Conservation (phyloP, 768 basidiomycete genomes). For the Podaxis rugospora region DNA sequence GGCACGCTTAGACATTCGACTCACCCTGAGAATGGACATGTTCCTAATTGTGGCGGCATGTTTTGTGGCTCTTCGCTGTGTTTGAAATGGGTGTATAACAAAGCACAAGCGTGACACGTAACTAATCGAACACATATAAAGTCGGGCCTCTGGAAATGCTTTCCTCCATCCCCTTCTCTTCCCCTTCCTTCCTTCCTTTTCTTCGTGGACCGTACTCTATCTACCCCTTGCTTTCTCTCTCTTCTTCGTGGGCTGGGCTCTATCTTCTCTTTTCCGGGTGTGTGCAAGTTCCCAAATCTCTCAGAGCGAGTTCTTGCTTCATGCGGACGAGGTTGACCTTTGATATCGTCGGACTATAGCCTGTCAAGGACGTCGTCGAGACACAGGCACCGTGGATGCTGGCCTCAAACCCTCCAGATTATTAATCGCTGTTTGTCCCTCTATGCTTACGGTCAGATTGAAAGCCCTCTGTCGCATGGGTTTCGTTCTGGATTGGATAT, state of each 20-base stretch:
- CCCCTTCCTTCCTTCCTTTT: background rate
- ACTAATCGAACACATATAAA: background rate
- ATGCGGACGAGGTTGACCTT: background rate
- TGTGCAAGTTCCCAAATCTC: too few species aligned
- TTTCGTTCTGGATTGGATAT: background rate
- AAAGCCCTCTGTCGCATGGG: background rate
- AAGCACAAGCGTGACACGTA: background rate
- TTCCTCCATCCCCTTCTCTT: background rate
- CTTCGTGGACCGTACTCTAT: background rate
- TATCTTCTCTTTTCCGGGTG: background rate
- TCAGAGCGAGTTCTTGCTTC: too few species aligned
- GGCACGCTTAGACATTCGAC: too few species aligned
- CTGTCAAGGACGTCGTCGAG: too few species aligned
- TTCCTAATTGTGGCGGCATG: background rate
- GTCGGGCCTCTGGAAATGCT: background rate
- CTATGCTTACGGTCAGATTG: background rate
- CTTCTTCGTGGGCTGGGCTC: background rate
- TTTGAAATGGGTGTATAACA: background rate
- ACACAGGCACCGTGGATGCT: too few species aligned
- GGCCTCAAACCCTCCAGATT: too few species aligned
- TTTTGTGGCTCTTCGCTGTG: background rate
- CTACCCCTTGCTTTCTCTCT: background rate
- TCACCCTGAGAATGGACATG: background rate
- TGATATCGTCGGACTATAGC: too few species aligned
- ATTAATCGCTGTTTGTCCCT: background rate